These are phyloP conservation scores for Aureobasidium mangrovei DNA, from an alignment of 2,329 filamentous ascomycete species.

Conservation along the genomic window DNA sequence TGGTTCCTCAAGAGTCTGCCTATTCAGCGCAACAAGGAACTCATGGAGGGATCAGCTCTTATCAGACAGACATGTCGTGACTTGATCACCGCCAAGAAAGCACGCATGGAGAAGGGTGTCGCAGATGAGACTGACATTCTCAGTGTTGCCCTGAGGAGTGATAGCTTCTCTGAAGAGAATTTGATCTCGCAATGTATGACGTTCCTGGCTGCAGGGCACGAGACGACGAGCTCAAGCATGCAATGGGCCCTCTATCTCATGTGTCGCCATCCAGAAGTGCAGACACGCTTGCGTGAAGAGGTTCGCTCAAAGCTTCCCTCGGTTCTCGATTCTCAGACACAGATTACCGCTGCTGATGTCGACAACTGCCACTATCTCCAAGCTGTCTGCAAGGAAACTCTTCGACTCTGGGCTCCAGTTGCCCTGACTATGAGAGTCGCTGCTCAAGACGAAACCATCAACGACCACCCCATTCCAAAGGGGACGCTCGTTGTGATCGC, in stretches of 20 bases:
- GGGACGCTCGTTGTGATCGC: slow-evolving; percentile 60
- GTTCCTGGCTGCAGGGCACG: slow-evolving; percentile 63
- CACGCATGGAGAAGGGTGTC: slow-evolving; percentile 40
- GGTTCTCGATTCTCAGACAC: slow-evolving; percentile 28
- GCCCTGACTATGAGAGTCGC: slow-evolving; percentile 61
- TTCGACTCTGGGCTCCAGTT: slow-evolving; percentile 65
- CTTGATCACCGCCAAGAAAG: slow-evolving; percentile 63
- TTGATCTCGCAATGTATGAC: slow-evolving; percentile 88
- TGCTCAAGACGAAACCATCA: slow-evolving; percentile 54
- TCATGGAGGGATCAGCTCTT: slow-evolving; percentile 46
- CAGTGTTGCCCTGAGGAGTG: slow-evolving; percentile 68
- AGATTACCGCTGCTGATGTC: slow-evolving; percentile 49
- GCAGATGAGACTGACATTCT: slow-evolving; percentile 61
- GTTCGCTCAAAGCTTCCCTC: slow-evolving; percentile 40
- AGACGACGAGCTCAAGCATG: slow-evolving; percentile 47
- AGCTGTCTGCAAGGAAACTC: slow-evolving; percentile 67
- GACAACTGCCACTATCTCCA: slow-evolving; percentile 71
- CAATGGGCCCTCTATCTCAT: slow-evolving; percentile 48
- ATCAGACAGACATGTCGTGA: slow-evolving; percentile 60
- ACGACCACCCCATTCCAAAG: slow-evolving; percentile 57
- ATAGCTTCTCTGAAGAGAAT: slow-evolving; percentile 66
- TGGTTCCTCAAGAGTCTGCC: slow-evolving; percentile 58
- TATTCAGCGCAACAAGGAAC: slow-evolving; percentile 58
- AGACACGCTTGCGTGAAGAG: slow-evolving; percentile 42
- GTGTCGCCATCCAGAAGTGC: slow-evolving; percentile 41